Evolutionary conservation across 108 stramenopile genomes (phyloP), one percentile per base, ranked within the genome.

Genomic region (Craspedostauros australis): DNA sequence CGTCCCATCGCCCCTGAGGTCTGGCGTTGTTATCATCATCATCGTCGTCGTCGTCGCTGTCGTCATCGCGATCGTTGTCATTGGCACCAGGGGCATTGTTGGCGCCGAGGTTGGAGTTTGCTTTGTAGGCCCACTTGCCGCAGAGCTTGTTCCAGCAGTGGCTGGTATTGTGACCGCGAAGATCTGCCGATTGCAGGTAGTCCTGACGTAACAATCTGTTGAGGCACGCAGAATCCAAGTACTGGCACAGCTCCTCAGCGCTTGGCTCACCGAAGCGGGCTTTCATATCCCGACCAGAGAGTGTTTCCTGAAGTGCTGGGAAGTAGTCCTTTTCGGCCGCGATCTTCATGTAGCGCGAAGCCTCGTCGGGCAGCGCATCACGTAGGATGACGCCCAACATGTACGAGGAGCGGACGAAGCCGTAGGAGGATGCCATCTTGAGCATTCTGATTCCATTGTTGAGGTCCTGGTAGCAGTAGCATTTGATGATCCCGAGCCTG

Each of bases 91-190:
- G 12, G 12, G 15, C 26, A 44, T 12, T 44, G 12, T 9, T 36
- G 34, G 34, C n/a, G n/a, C 34, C 16, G 27, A 14, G 16, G 29
- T 23, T 54, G 6, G 56, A 25, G 46, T 45, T 66, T 8, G 82
- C 78, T 54, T 84, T 86, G 60, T 83, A 83, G 28, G 87, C 86
- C 91, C 91, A 93, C 44, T 75, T 60, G 27, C 91, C 91, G 51
- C 91, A 93, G 28, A 77, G 51, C 11, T 85, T 79, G 64, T 93
- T 89, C 91, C 91, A 93, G 60, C 91, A 93, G 56, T 93, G 91
- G 40, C 77, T 79, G 5, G 91, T 89, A 43, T 70, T 79, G 38
- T 75, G 38, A 43, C 64, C 68, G 40, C 77, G 66, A 31, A 77
- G 50, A 29, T 72, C 66, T 2, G 72, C 38, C 6, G 77, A 80